Percentiles rank a stretch among this genome's conserved stretches.
Conservation (phyloP, 2,329 filamentous ascomycete genomes). For the Curvularia hawaiiensis region DNA sequence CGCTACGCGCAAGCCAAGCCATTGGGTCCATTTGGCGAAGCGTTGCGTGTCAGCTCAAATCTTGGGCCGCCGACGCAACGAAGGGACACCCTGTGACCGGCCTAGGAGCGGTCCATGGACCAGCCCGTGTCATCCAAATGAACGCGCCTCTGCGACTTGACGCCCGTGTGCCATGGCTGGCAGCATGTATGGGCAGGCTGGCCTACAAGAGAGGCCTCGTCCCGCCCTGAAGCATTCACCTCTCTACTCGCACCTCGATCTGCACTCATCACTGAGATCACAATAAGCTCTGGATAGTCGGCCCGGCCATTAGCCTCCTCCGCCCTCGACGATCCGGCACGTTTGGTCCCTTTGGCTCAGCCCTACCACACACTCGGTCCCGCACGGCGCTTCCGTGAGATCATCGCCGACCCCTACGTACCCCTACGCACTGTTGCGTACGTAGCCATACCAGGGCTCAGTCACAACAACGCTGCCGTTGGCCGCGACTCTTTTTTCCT, state of each 20-base stretch:
- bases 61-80: constrained; percentile 29
- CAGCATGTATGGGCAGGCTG: constrained; percentile 1
- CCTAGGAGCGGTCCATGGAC: constrained; percentile 34
- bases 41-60: constrained; percentile 40
- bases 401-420: constrained; percentile 26
- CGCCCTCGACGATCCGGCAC: constrained; percentile 10
- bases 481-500: constrained; percentile 10
- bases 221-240: constrained; percentile 18
- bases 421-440: constrained; percentile 20
- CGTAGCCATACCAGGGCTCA: constrained; percentile 3
- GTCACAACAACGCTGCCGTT: constrained; percentile 16
- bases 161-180: constrained; percentile 18
- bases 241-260: constrained; percentile 7
- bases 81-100: constrained; percentile 35
- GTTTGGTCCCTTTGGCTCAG: constrained; percentile 23
- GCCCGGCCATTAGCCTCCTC: neutral
- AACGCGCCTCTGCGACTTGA: constrained; percentile 21
- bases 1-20: constrained; percentile 29
- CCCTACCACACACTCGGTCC: constrained; percentile 24
- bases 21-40: constrained; percentile 22
- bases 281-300: neutral
- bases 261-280: constrained; percentile 2
- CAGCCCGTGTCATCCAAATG: constrained; percentile 26
- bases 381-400: constrained; percentile 15
- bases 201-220: constrained; percentile 34